phyloP scores from a whole-genome alignment of 108 stramenopile genomes.

The Skeletonema menzelii region DNA sequence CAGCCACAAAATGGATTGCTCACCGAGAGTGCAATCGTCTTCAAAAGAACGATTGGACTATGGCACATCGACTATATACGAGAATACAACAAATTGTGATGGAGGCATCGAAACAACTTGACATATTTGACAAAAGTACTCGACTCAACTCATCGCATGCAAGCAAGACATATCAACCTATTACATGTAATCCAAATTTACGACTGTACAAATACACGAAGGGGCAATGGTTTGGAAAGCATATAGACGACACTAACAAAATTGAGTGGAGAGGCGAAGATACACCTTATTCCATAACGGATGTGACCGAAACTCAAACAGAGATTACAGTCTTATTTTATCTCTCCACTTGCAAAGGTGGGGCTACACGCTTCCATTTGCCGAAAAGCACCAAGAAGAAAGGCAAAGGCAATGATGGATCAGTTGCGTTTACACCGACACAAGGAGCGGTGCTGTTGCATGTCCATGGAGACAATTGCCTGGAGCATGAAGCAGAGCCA shows the following conservation, averaged over 20 bases:
- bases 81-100: conserved; percentile 34
- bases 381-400: conserved; percentile 26
- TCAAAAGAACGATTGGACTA: conserved; percentile 47
- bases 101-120: conserved; percentile 24
- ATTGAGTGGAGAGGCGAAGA: conserved; percentile 13
- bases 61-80: conserved; percentile 49
- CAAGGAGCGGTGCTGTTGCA: conserved; percentile 79
- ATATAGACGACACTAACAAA: conserved; percentile 73
- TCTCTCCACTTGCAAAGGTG: conserved; percentile 68
- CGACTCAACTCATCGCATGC: conserved; percentile 19
- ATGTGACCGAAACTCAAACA: conserved; percentile 44
- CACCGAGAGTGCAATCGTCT: conserved; percentile 78
- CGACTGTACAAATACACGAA: conserved; percentile 82
- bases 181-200: conserved; percentile 86
- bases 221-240: conserved; percentile 86
- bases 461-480: conserved; percentile 84
- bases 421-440: conserved; percentile 65
- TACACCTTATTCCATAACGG: not conserved
- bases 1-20: conserved; percentile 67
- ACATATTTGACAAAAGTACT: conserved; percentile 34
- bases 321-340: conserved; percentile 89
- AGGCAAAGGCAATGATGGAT: conserved; percentile 2
- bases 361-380: conserved; percentile 76
- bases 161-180: conserved; percentile 45
- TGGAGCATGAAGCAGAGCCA: conserved; percentile 88